These are phyloP conservation scores for Phoma herbarum DNA, from an alignment of 2,329 filamentous ascomycete genomes.

Conservation along the genomic window DNA sequence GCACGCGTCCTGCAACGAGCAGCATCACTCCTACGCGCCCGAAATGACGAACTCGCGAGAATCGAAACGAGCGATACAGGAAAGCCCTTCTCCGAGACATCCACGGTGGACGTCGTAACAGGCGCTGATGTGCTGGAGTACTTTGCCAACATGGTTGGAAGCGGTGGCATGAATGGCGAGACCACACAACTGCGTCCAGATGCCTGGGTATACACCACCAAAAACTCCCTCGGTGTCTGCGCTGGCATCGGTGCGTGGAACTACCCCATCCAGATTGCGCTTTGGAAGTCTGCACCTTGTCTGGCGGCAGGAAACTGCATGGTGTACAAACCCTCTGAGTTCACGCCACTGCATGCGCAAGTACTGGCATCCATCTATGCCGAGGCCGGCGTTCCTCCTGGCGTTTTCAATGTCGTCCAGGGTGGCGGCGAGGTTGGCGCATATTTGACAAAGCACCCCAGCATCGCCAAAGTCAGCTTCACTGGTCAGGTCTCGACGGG, in stretches of 20 bases:
- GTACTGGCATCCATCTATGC: constrained; percentile 78
- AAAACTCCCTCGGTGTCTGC: constrained; percentile 83
- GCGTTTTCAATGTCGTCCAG: constrained; percentile 88
- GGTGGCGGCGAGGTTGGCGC: constrained; percentile 81
- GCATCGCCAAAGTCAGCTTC: constrained; percentile 86
- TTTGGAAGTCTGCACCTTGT: constrained; percentile 89
- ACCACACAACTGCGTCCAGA: constrained; percentile 76
- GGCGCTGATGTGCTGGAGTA: constrained; percentile 88
- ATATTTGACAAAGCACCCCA: constrained; percentile 74
- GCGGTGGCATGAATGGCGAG: constrained; percentile 82
- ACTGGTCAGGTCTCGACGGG: constrained; percentile 88
- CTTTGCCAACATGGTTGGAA: constrained; percentile 80
- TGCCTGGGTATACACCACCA: constrained; percentile 84
- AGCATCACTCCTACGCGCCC: constrained; percentile 74
- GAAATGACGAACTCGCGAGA: constrained; percentile 80
- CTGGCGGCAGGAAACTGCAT: constrained; percentile 88
- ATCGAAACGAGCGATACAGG: constrained; percentile 87
- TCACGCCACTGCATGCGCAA: constrained; percentile 83
- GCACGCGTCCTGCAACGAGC: constrained; percentile 81
- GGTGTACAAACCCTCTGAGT: constrained; percentile 90
- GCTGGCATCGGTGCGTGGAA: constrained; percentile 92
- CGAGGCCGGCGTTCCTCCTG: constrained; percentile 80
- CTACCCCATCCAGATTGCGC: constrained; percentile 87
- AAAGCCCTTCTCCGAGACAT: constrained; percentile 85
- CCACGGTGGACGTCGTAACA: constrained; percentile 81